Evolutionary conservation across 2,329 filamentous ascomycete genomes (phyloP).

Genomic region (Pestalotiopsis sp.): DNA sequence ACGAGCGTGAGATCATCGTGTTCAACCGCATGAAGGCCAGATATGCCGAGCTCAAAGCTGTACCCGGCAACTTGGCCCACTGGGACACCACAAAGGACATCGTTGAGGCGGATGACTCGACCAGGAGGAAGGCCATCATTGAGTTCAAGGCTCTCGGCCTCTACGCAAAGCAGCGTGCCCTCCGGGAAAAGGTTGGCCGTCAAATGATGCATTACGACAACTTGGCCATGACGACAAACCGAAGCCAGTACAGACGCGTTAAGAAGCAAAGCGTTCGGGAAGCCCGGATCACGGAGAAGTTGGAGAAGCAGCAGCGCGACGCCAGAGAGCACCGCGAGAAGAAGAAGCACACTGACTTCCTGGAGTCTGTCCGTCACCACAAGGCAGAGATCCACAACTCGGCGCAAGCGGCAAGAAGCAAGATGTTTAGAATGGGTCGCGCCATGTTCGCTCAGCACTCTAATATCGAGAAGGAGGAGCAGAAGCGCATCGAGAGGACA

Average conservation of each 20-base stretch:
- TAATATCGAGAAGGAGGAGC: constrained; percentile 98
- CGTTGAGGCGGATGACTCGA: constrained; percentile 73
- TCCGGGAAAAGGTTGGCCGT: constrained; percentile 84
- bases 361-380: constrained; percentile 84
- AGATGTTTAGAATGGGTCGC: constrained; percentile 83
- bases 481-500: constrained; percentile 95
- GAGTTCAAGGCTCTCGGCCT: constrained; percentile 91
- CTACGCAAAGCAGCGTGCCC: constrained; percentile 83
- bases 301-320: constrained; percentile 98
- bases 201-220: constrained; percentile 97
- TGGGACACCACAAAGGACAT: constrained; percentile 78
- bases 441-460: constrained; percentile 90
- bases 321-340: constrained; percentile 95
- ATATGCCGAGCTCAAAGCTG: constrained; percentile 79
- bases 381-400: constrained; percentile 74
- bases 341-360: constrained; percentile 93
- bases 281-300: constrained; percentile 95
- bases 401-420: constrained; percentile 68
- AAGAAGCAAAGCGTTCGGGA: constrained; percentile 98
- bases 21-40: constrained; percentile 89
- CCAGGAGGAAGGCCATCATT: constrained; percentile 89
- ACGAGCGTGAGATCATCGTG: constrained; percentile 84
- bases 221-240: constrained; percentile 94
- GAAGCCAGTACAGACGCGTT: constrained; percentile 85
- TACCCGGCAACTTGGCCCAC: constrained; percentile 83